Percentiles rank a stretch among this genome's conserved stretches.
These are phyloP conservation scores for Astrephomene gubernaculifera DNA, from an alignment of 139 green algal genomes.

Conservation along the genomic window DNA sequence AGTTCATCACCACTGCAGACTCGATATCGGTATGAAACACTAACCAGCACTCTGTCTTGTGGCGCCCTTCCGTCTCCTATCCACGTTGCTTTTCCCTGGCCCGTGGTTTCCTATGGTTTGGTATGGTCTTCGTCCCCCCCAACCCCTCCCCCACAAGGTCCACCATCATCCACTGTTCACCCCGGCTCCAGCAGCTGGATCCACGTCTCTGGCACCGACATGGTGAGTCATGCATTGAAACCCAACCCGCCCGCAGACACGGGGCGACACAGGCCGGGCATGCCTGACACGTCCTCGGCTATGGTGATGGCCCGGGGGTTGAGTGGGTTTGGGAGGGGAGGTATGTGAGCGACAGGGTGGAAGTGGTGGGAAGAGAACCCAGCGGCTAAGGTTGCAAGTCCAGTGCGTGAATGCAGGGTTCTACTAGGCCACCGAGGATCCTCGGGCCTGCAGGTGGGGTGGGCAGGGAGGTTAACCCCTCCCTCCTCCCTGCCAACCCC, in stretches of 20 bases:
- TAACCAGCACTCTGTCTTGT: too few species aligned
- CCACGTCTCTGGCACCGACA: slow-evolving; percentile 96
- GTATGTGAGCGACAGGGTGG: background rate
- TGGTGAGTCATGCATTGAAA: slow-evolving; percentile 94
- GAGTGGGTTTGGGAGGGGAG: background rate
- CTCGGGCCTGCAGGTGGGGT: too few species aligned
- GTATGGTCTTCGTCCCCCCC: background rate
- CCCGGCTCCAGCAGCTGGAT: slow-evolving; percentile 72
- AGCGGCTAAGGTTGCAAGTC: too few species aligned
- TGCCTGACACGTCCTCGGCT: slow-evolving; percentile 96
- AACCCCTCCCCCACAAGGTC: slow-evolving; percentile 84
- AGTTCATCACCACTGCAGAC: too few species aligned
- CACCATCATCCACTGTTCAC: slow-evolving; percentile 85
- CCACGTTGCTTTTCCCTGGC: too few species aligned
- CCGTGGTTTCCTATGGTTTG: too few species aligned
- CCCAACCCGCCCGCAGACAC: slow-evolving; percentile 91
- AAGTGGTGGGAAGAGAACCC: background rate
- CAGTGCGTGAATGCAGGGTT: background rate
- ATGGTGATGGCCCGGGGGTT: slow-evolving; percentile 78
- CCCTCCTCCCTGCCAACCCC: background rate
- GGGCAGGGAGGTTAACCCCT: too few species aligned
- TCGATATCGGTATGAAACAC: too few species aligned
- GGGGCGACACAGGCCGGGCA: slow-evolving; percentile 91
- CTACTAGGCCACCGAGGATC: too few species aligned
- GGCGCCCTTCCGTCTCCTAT: too few species aligned